Evolutionary conservation across 2,329 filamentous ascomycete species (phyloP).

Genomic region (Claviceps purpurea): DNA sequence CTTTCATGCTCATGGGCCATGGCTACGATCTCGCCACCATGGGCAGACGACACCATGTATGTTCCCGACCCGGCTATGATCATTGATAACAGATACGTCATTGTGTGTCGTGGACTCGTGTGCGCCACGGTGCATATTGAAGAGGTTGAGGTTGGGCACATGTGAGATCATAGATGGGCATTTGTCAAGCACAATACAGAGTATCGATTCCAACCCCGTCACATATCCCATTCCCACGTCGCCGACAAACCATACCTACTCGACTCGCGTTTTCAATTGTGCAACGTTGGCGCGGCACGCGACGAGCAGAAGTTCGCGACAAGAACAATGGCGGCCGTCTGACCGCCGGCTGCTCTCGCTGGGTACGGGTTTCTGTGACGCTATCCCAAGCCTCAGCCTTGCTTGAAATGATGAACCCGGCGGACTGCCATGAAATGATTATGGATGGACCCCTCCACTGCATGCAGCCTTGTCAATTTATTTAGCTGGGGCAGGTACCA

Average conservation of each 20-base stretch:
- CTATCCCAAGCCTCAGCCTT: too few species aligned
- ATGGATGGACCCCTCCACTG: neutral
- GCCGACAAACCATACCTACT: too few species aligned
- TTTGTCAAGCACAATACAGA: too few species aligned
- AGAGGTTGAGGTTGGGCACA: too few species aligned
- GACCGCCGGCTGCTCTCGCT: neutral
- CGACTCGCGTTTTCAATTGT: too few species aligned
- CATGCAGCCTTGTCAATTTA: neutral
- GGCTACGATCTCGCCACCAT: neutral
- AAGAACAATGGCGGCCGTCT: too few species aligned
- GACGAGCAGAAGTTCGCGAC: too few species aligned
- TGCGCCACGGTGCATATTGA: too few species aligned
- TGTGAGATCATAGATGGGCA: too few species aligned
- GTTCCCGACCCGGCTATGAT: neutral
- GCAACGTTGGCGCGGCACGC: too few species aligned
- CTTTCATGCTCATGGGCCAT: neutral
- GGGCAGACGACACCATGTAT: neutral
- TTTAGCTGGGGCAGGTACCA: neutral
- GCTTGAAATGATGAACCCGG: neutral
- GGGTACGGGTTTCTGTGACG: constrained; percentile 1
- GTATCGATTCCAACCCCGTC: too few species aligned
- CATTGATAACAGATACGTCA: neutral
- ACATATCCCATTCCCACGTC: too few species aligned
- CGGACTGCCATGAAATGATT: neutral
- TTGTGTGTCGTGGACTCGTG: neutral